Conservation (phyloP, 2,329 filamentous ascomycete genomes). For the Gyromitra esculenta region DNA sequence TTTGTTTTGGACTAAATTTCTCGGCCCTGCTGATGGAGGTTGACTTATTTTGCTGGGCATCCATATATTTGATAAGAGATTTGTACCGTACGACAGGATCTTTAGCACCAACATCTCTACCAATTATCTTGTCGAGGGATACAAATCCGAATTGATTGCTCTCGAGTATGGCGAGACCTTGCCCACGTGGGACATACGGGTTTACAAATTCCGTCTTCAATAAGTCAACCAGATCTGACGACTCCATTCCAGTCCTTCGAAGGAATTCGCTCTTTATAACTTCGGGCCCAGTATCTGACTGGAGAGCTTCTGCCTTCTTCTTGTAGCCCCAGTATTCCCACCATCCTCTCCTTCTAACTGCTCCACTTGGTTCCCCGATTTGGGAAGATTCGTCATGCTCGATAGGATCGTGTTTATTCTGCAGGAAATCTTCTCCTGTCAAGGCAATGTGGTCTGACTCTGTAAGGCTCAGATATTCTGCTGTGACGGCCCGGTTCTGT, state of each 20-base stretch:
- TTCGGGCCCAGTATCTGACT: background rate
- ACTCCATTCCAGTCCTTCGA: constrained; percentile 39
- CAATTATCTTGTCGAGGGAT: background rate
- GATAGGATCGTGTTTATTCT: background rate
- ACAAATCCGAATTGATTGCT: constrained; percentile 19
- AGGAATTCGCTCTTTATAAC: constrained; percentile 45
- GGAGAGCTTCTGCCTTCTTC: background rate
- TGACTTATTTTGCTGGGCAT: background rate
- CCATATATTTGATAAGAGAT: constrained; percentile 24
- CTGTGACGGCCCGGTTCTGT: background rate
- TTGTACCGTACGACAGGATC: constrained; percentile 11
- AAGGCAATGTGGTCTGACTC: constrained; percentile 11
- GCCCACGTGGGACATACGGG: background rate
- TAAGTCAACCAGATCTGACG: constrained; percentile 31
- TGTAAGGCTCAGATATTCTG: constrained; percentile 23
- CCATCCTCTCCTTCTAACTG: background rate
- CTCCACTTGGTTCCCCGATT: no score
- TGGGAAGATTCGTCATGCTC: no score
- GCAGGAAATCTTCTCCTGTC: background rate
- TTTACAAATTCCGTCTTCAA: constrained; percentile 43
- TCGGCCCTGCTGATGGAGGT: background rate
- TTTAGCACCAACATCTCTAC: background rate
- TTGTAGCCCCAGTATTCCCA: constrained; percentile 36
- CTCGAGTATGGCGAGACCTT: constrained; percentile 2
- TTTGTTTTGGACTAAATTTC: constrained; percentile 4